Evolutionary conservation across 495 filamentous ascomycete genomes (phyloP).

Genomic region (Mytilinidion resinicola): DNA sequence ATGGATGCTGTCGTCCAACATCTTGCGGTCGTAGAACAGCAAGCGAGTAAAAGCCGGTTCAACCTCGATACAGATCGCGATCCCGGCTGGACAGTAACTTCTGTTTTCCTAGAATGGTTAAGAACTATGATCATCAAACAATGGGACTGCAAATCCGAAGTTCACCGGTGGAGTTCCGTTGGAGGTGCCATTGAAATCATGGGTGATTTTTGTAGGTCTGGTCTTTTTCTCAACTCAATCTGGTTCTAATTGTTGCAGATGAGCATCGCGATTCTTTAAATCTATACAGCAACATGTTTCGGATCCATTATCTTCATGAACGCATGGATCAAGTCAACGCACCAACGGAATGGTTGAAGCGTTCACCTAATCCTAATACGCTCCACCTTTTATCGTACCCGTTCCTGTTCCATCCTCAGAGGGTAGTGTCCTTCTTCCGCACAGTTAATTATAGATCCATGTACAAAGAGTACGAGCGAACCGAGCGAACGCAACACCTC

Average conservation of each 20-base stretch:
- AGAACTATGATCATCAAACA: slow-evolving; percentile 65
- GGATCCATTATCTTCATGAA: slow-evolving; percentile 68
- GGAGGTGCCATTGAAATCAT: slow-evolving; percentile 71
- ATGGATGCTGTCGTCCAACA: slow-evolving; percentile 15
- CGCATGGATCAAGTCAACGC: slow-evolving; percentile 70
- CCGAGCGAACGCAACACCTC: slow-evolving; percentile 55
- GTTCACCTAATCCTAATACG: slow-evolving; percentile 50
- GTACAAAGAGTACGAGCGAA: slow-evolving; percentile 66
- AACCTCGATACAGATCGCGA: slow-evolving; percentile 8
- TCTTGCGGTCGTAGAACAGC: slow-evolving; percentile 14
- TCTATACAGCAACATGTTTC: slow-evolving; percentile 60
- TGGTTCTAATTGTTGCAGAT: slow-evolving; percentile 37
- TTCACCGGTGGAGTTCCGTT: slow-evolving; percentile 58
- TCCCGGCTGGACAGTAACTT: slow-evolving; percentile 22
- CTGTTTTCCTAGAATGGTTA: slow-evolving; percentile 65
- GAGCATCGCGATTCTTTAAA: slow-evolving; percentile 56
- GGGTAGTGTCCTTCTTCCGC: slow-evolving; percentile 76
- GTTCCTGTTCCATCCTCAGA: slow-evolving; percentile 68
- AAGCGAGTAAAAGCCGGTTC: slow-evolving; percentile 3
- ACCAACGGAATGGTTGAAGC: slow-evolving; percentile 67
- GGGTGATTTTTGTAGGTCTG: slow-evolving; percentile 58
- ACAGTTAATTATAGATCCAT: slow-evolving; percentile 81
- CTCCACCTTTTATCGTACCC: slow-evolving; percentile 75
- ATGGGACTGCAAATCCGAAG: slow-evolving; percentile 69
- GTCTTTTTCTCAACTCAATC: not conserved